Percentiles rank a stretch among this genome's conserved stretches.
Conservation (phyloP, 805 yeast genomes). For the Candida rishiriensis region DNA sequence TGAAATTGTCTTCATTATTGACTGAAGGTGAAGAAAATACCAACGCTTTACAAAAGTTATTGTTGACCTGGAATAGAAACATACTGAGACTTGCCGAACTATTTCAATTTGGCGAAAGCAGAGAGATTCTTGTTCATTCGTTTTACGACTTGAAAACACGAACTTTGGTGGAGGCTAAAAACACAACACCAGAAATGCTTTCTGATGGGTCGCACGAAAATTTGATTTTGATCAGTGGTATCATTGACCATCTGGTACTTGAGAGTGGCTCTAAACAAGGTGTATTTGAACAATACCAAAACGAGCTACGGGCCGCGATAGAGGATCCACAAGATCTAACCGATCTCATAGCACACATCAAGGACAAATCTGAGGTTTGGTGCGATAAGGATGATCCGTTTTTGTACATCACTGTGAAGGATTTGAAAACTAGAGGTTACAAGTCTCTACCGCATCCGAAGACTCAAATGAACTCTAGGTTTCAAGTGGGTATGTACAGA, state of each 20-base stretch:
- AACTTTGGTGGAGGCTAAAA: constrained; percentile 3
- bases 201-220: constrained; percentile 5
- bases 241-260: constrained; percentile 48
- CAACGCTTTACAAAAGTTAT: constrained; percentile 22
- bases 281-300: constrained; percentile 18
- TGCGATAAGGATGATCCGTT: constrained; percentile 20
- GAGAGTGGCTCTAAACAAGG: constrained; percentile 12
- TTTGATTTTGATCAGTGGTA: constrained; percentile 54
- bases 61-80: constrained; percentile 38
- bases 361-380: constrained; percentile 19
- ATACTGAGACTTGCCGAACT: constrained; percentile 39
- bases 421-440: constrained; percentile 56
- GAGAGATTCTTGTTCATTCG: constrained; percentile 60
- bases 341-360: constrained; percentile 13
- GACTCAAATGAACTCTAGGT: constrained; percentile 44
- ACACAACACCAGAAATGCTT: not conserved
- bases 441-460: constrained; percentile 47
- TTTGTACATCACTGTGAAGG: constrained; percentile 38
- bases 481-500: constrained; percentile 61
- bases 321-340: constrained; percentile 16
- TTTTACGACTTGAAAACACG: constrained; percentile 33
- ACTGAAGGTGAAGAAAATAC: constrained; percentile 1
- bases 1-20: not conserved
- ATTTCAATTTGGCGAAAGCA: constrained; percentile 45
- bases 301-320: constrained; percentile 13